Base-by-base conservation (phyloP, 1,284 basidiomycete species). In the Ganoderma leucocontextum region DNA sequence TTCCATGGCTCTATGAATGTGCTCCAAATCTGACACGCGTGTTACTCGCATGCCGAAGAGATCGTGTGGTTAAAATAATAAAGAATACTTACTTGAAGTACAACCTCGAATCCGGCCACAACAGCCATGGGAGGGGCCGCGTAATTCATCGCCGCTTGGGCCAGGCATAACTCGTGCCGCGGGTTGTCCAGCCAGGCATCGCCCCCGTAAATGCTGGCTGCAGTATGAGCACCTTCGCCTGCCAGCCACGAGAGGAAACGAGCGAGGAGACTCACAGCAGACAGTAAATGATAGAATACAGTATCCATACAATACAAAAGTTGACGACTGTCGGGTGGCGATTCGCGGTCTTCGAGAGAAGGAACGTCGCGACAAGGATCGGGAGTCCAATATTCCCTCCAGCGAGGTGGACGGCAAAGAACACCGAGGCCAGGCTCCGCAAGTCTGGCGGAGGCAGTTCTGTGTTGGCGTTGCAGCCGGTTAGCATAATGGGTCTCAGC, bases 101-200 rank as follows among this genome's bases (percentile, higher is more conserved):
- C 84, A 15, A 89, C 80, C 35, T 81, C 77, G 29, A 89, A 75
- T 4, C 82, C 84, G 3, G 87, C 82, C 1, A 85, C 78, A 17
- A 80, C 81, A 42, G 82, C 81, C 88, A 88, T 88, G 0, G 87
- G 82, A 65, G 87, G 80, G 2, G 84, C 80, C 8, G 85, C 87
- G 66, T 87, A 82, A 25, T 86, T 79, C 81, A 89, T 80, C 44
- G 83, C 82, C 8, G 87, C 83, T 77, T 89, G 88, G 0, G 79
- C 79, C 47, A 81, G 73, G 71, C 88, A 89, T 35, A 87, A 65
- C 7, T 70, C 55, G 39, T 70, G 65, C 55, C 74, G 66, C 61
- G 73, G 73, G 68, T 74, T 41, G 22, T 22, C 47, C n/a, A 62
- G 60, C 60, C 66, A 70, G 58, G 72, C 69, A 22, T 73, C 70